phyloP scores from a whole-genome alignment of 306 rosid genomes.

The Dryas octopetala region DNA sequence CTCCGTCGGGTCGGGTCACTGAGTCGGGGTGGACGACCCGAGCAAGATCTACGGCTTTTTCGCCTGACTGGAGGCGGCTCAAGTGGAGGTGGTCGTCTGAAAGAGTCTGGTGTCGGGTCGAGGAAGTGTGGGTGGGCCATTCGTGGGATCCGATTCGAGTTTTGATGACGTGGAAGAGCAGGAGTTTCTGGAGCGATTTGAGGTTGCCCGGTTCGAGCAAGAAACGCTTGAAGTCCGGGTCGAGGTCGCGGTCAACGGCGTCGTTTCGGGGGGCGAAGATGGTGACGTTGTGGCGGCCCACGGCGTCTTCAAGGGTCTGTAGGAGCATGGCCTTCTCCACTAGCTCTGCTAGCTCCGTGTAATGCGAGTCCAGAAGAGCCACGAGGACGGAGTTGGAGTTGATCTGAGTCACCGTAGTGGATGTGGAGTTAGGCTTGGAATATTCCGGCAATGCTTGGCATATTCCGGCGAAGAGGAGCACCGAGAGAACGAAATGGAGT shows the following conservation, averaged over 20 bases:
- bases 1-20: slow-evolving; percentile 79
- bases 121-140: slow-evolving; percentile 47
- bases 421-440: background rate
- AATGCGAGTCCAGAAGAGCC: slow-evolving; percentile 87
- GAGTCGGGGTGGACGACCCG: slow-evolving; percentile 65
- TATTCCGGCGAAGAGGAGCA: slow-evolving; percentile 3
- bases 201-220: slow-evolving; percentile 80
- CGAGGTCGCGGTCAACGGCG: slow-evolving; percentile 72
- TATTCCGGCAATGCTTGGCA: slow-evolving; percentile 36
- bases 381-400: slow-evolving; percentile 93
- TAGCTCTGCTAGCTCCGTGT: slow-evolving; percentile 88
- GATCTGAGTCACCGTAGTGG: slow-evolving; percentile 37
- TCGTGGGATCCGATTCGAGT: slow-evolving; percentile 39
- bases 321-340: slow-evolving; percentile 88
- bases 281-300: slow-evolving; percentile 69
- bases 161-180: slow-evolving; percentile 88
- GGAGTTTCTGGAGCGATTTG: slow-evolving; percentile 67
- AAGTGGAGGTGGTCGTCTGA: slow-evolving; percentile 54
- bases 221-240: slow-evolving; percentile 90
- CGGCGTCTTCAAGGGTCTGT: slow-evolving; percentile 74
- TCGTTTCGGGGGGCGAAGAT: slow-evolving; percentile 83
- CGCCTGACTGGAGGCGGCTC: slow-evolving; percentile 28
- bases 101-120: slow-evolving; percentile 45
- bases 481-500: background rate
- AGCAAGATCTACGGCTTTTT: slow-evolving; percentile 48